phyloP scores from a whole-genome alignment of 345 rosid genomes.

The Aquilaria sinensis region DNA sequence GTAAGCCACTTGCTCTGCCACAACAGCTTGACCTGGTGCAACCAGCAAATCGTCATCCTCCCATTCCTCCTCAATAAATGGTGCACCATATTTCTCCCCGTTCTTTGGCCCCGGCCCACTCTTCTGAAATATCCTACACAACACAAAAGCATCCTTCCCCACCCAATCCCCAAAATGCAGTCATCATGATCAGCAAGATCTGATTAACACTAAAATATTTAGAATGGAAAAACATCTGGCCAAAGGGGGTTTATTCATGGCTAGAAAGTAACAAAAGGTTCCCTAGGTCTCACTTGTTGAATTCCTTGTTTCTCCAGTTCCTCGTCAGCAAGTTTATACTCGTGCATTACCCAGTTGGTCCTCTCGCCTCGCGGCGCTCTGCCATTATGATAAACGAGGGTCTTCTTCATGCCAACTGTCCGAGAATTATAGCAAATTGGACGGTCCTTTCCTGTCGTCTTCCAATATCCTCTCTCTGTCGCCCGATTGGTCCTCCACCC shows the following conservation, averaged over 20 bases:
- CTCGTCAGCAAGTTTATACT: constrained; percentile 68
- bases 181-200: not conserved
- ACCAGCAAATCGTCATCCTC: constrained; percentile 52
- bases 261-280: not conserved
- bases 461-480: constrained; percentile 93
- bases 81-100: constrained; percentile 97
- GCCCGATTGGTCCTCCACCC: constrained; percentile 92
- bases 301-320: constrained; percentile 48
- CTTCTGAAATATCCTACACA: constrained; percentile 89
- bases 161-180: constrained; percentile 13
- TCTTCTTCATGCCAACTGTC: constrained; percentile 91
- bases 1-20: constrained; percentile 29
- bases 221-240: not conserved
- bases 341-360: constrained; percentile 97
- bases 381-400: constrained; percentile 85
- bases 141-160: constrained; percentile 73
- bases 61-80: constrained; percentile 95
- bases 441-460: constrained; percentile 93
- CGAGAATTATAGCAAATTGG: constrained; percentile 36
- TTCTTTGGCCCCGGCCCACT: constrained; percentile 97
- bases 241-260: not conserved
- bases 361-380: constrained; percentile 89
- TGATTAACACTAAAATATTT: not conserved
- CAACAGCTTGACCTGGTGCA: constrained; percentile 41
- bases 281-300: constrained; percentile 47